Evolutionary conservation across 805 yeast genomes (phyloP).

Genomic region (Zygoascus flipseniorum): DNA sequence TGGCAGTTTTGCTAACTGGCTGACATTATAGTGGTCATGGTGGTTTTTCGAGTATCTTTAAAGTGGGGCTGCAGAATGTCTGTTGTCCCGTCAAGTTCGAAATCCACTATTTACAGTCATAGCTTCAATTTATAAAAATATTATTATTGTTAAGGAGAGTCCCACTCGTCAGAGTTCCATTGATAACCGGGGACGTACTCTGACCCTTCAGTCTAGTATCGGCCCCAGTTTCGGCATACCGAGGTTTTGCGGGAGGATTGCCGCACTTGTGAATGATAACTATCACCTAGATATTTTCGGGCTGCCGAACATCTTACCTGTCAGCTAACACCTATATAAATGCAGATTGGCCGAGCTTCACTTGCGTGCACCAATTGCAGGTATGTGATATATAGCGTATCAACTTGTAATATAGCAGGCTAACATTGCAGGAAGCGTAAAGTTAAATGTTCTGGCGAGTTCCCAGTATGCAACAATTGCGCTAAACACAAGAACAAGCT

Average conservation of each 20-base stretch:
- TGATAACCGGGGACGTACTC: too few species aligned
- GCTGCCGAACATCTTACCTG: not conserved
- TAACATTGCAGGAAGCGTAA: not conserved
- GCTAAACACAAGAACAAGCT: not conserved
- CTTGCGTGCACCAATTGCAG: not conserved
- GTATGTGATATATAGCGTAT: not conserved
- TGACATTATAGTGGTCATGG: too few species aligned
- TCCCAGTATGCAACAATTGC: not conserved
- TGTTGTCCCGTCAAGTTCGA: too few species aligned
- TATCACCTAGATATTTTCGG: not conserved
- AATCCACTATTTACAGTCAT: too few species aligned
- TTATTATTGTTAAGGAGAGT: too few species aligned
- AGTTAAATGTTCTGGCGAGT: not conserved
- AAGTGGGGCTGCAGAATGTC: too few species aligned
- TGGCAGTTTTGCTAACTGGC: too few species aligned
- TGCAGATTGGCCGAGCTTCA: not conserved
- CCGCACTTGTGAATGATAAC: not conserved
- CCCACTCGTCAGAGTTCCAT: too few species aligned
- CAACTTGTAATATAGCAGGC: too few species aligned
- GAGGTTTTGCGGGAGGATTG: not conserved
- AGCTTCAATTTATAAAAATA: too few species aligned
- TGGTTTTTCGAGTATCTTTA: too few species aligned
- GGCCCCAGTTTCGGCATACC: not conserved
- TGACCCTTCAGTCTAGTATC: too few species aligned
- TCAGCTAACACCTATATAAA: not conserved